Conservation (phyloP, 139 green algal species). For the Coelastrella sp. region DNA sequence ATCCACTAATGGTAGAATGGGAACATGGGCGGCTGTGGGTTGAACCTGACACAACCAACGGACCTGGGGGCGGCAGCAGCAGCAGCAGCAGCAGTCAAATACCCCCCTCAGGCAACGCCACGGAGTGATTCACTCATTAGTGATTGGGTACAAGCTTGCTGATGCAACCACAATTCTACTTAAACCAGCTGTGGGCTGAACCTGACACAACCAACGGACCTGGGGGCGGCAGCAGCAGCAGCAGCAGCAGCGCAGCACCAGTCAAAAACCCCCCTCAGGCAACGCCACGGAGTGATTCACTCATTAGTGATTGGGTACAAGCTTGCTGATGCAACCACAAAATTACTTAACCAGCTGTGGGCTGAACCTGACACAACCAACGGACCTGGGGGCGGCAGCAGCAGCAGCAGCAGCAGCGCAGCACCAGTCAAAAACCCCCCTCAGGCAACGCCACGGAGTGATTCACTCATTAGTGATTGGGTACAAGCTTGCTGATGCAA, state of each 20-base stretch:
- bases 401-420: constrained; percentile 12
- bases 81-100: not conserved
- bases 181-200: constrained; percentile 43
- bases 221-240: constrained; percentile 11
- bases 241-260: no score
- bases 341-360: constrained; percentile 51
- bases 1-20: constrained; percentile 45
- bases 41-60: constrained; percentile 78
- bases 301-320: no score
- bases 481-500: no score
- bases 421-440: no score
- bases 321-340: no score
- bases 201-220: constrained; percentile 82
- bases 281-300: no score
- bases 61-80: constrained; percentile 41
- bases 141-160: not conserved
- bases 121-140: no score
- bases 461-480: no score
- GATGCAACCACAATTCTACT: not conserved
- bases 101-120: no score
- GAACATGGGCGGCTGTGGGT: constrained; percentile 51
- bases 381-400: constrained; percentile 58
- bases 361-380: constrained; percentile 74
- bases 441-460: no score
- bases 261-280: no score